phyloP scores from a whole-genome alignment of 1,284 basidiomycete genomes.

The Sporisorium iseilematis-ciliati region DNA sequence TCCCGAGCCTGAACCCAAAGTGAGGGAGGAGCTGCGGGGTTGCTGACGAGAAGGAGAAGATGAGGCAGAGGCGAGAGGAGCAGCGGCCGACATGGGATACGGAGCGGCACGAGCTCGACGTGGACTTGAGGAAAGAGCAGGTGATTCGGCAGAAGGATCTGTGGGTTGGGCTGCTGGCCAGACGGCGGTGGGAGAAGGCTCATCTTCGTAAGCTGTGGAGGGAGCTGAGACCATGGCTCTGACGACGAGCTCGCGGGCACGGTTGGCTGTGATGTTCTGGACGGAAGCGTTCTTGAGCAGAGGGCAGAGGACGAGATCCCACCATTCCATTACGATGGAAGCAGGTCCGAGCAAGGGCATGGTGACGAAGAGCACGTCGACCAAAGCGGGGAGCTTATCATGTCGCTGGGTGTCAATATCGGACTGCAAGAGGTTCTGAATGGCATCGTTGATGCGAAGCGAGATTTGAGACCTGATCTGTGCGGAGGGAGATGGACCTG shows the following conservation, averaged over 20 bases:
- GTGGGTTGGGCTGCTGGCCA: constrained; percentile 37
- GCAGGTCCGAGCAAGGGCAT: constrained; percentile 48
- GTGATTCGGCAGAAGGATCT: constrained; percentile 1
- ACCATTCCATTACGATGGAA: constrained; percentile 62
- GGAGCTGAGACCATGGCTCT: constrained; percentile 56
- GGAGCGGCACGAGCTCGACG: constrained; percentile 48
- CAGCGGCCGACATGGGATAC: constrained; percentile 47
- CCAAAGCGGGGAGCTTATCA: constrained; percentile 40
- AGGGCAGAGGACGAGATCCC: constrained; percentile 62
- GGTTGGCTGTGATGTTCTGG: constrained; percentile 41
- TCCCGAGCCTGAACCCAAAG: constrained; percentile 1
- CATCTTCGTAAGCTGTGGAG: constrained; percentile 57
- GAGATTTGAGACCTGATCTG: constrained; percentile 55
- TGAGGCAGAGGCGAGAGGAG: constrained; percentile 16
- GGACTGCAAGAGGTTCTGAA: constrained; percentile 41
- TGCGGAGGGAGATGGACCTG: constrained; percentile 36
- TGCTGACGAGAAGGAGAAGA: constrained; percentile 30
- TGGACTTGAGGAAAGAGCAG: constrained; percentile 16
- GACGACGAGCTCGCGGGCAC: constrained; percentile 58
- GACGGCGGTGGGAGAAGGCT: constrained; percentile 38
- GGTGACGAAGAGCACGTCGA: constrained; percentile 54
- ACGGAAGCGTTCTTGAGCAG: constrained; percentile 55
- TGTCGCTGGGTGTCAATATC: constrained; percentile 50
- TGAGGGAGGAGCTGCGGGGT: constrained; percentile 21
- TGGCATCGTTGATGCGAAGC: constrained; percentile 43